phyloP scores from a whole-genome alignment of 306 rosid species.

The Castanospermum australe region DNA sequence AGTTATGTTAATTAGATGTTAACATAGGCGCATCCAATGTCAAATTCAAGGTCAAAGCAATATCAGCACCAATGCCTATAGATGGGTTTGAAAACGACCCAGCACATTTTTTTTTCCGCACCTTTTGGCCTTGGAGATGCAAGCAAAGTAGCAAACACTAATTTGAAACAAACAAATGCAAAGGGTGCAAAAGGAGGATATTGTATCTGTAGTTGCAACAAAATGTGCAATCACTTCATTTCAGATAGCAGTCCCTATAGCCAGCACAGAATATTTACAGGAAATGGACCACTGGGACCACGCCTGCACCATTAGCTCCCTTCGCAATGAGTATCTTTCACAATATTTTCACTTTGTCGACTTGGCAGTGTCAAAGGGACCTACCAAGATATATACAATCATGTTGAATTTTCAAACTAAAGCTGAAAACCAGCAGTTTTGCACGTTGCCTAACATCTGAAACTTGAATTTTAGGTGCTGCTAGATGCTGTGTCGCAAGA shows the following conservation, averaged over 20 bases:
- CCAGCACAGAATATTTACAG: constrained; percentile 32
- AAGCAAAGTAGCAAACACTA: constrained; percentile 19
- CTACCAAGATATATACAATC: constrained; percentile 45
- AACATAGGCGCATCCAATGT: constrained; percentile 31
- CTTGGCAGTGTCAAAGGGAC: constrained; percentile 28
- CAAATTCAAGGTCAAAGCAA: constrained; percentile 25
- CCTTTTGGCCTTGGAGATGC: neutral
- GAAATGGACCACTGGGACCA: constrained; percentile 57
- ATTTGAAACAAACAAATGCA: constrained; percentile 6
- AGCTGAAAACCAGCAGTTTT: constrained; percentile 29
- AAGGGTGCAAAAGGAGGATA: constrained; percentile 27
- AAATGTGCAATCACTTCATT: constrained; percentile 41
- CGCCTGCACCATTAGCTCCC: constrained; percentile 31
- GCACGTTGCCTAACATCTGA: neutral
- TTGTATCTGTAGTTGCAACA: constrained; percentile 37
- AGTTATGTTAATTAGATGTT: neutral
- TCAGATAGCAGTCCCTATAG: constrained; percentile 29
- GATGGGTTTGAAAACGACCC: constrained; percentile 33
- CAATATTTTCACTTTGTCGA: constrained; percentile 30
- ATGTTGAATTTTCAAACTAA: constrained; percentile 46
- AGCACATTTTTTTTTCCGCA: neutral
- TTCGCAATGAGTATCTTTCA: constrained; percentile 28
- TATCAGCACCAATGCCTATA: constrained; percentile 29
- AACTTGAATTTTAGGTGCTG: constrained; percentile 34
- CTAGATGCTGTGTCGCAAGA: constrained; percentile 42